Conservation (phyloP, 331 rosid species). For the Cucumis variabilis region DNA sequence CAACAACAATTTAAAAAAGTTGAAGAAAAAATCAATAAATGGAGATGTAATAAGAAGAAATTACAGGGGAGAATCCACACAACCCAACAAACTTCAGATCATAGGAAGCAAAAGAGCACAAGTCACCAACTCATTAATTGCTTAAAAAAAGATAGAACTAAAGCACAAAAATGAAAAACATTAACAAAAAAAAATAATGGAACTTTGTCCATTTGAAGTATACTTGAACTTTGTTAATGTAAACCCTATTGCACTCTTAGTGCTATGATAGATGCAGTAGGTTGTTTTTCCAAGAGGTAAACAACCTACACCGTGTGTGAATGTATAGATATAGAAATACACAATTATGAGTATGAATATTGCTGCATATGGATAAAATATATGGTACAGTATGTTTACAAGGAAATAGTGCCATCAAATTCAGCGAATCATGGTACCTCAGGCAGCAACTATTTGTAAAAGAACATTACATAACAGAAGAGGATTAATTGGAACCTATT, state of each 20-base stretch:
- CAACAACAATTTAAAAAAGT: not conserved
- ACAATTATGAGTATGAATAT: no score
- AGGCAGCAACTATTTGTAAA: not conserved
- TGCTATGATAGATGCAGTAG: no score
- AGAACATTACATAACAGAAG: constrained; percentile 61
- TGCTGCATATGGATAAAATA: no score
- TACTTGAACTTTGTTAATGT: no score
- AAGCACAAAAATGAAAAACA: not conserved
- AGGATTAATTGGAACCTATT: constrained; percentile 91
- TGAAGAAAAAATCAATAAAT: not conserved
- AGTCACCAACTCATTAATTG: not conserved
- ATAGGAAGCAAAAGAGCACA: not conserved
- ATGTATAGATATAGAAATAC: no score
- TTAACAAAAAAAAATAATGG: not conserved
- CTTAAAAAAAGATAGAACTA: not conserved
- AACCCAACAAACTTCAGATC: not conserved
- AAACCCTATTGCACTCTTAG: no score
- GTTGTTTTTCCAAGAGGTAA: no score
- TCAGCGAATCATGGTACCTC: not conserved
- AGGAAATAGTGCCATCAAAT: no score
- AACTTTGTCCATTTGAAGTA: no score
- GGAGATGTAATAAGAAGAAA: not conserved
- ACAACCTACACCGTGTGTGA: no score
- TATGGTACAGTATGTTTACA: no score
- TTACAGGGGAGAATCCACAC: not conserved